phyloP scores from a whole-genome alignment of 371 early-diverging fungal species.

The Circinella minor region DNA sequence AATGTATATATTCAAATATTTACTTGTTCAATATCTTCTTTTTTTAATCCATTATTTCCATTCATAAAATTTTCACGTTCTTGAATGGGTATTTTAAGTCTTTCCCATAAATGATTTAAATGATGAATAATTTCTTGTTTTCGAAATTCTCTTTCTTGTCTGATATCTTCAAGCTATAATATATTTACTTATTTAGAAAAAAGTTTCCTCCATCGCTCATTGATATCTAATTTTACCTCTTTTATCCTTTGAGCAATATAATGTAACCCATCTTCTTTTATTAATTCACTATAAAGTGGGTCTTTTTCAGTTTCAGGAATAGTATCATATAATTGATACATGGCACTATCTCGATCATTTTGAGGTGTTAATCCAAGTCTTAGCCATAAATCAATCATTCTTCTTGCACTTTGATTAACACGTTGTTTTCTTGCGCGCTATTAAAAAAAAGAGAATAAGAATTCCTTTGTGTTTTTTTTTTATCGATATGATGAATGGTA shows the following conservation, averaged over 20 bases:
- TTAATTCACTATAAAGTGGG: slow-evolving; percentile 21
- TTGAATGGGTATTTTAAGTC: slow-evolving; percentile 31
- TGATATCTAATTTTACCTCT: slow-evolving; percentile 18
- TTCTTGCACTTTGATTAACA: slow-evolving; percentile 20
- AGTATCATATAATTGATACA: slow-evolving; percentile 22
- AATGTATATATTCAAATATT: not conserved
- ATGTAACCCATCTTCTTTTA: slow-evolving; percentile 22
- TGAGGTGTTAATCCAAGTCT: slow-evolving; percentile 27
- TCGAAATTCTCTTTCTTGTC: slow-evolving; percentile 38
- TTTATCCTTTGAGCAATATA: slow-evolving; percentile 17
- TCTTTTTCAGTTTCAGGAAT: slow-evolving; percentile 19
- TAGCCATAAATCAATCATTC: slow-evolving; percentile 17
- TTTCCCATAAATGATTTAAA: slow-evolving; percentile 44
- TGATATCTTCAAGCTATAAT: slow-evolving; percentile 32
- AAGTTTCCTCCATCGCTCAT: no score
- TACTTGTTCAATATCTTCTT: slow-evolving; percentile 35
- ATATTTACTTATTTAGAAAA: not conserved
- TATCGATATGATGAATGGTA: not conserved
- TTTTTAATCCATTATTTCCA: slow-evolving; percentile 29
- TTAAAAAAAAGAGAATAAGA: not conserved
- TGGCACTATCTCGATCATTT: slow-evolving; percentile 22
- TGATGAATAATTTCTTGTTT: slow-evolving; percentile 37
- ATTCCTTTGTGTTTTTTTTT: not conserved
- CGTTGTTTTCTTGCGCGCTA: slow-evolving; percentile 17
- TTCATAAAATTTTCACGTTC: slow-evolving; percentile 31